Evolutionary conservation across 2,329 filamentous ascomycete genomes (phyloP).

Genomic region (Plenodomus lindquistii): DNA sequence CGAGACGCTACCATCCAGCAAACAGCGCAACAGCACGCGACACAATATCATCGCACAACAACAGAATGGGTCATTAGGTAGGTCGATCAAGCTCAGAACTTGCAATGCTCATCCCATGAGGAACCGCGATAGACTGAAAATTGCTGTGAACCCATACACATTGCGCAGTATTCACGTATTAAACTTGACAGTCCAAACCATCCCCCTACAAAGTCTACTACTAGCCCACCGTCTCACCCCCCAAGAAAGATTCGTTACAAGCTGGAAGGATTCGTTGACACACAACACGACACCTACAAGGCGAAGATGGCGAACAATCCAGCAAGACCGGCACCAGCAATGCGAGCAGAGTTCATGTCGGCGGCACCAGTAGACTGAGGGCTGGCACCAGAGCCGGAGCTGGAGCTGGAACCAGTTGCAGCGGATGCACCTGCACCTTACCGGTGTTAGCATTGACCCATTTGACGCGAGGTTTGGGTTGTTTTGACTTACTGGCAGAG

Average conservation of each 20-base stretch:
- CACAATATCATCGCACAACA: not conserved
- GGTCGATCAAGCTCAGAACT: not conserved
- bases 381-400: conserved; percentile 25
- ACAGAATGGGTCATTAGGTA: not conserved
- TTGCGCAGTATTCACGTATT: not conserved
- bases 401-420: conserved; percentile 28
- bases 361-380: conserved; percentile 36
- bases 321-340: conserved; percentile 41
- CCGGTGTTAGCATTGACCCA: conserved; percentile 6
- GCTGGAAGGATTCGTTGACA: not conserved
- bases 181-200: not conserved
- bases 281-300: conserved; percentile 29
- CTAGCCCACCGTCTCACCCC: not conserved
- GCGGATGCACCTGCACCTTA: conserved; percentile 1
- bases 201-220: not conserved
- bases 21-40: not conserved
- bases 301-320: conserved; percentile 45
- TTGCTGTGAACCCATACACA: not conserved
- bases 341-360: conserved; percentile 30
- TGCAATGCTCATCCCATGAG: not conserved
- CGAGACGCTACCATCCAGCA: not conserved
- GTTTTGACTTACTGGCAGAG: conserved; percentile 16
- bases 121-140: not conserved
- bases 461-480: not conserved
- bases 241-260: not conserved